phyloP scores from a whole-genome alignment of 108 stramenopile genomes.

The Cyclotella kingstonii region DNA sequence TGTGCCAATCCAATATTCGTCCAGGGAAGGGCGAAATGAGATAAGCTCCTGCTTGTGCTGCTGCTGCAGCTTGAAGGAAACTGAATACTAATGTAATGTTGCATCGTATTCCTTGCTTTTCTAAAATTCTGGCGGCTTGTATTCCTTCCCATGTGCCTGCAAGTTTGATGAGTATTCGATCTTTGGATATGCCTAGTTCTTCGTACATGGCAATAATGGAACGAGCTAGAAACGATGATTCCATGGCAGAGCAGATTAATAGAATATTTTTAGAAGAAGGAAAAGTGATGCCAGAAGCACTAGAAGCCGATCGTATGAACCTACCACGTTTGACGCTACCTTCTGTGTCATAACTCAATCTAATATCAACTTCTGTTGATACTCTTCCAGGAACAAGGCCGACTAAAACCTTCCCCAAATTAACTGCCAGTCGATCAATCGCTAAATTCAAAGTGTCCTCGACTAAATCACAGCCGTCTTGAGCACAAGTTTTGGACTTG shows the following conservation, averaged over 20 bases:
- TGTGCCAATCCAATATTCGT: constrained; percentile 96
- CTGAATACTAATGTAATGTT: constrained; percentile 96
- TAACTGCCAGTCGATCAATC: constrained; percentile 94
- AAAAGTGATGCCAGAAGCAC: neutral
- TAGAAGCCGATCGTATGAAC: neutral
- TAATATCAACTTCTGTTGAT: constrained; percentile 97
- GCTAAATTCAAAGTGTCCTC: constrained; percentile 54
- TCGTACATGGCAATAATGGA: constrained; percentile 93
- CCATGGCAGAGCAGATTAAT: no score
- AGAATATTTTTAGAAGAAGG: neutral
- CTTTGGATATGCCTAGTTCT: constrained; percentile 72
- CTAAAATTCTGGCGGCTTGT: constrained; percentile 87
- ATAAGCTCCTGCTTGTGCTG: constrained; percentile 91
- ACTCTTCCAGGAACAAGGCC: constrained; percentile 89
- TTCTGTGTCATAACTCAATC: constrained; percentile 91
- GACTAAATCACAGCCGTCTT: constrained; percentile 55
- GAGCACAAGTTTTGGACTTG: constrained; percentile 52
- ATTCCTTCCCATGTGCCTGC: constrained; percentile 99
- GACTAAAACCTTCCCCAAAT: constrained; percentile 87
- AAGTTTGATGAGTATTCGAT: constrained; percentile 94
- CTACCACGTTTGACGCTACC: constrained; percentile 68
- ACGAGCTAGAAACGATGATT: constrained; percentile 44
- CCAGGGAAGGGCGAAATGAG: constrained; percentile 98
- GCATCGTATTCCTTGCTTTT: constrained; percentile 93
- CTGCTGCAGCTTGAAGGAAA: constrained; percentile 93